A percentile compares a stretch with the other conserved stretches of the same genome.
These are phyloP conservation scores for Balansia obtecta DNA, from an alignment of 2,329 filamentous ascomycete genomes.

Conservation along the genomic window DNA sequence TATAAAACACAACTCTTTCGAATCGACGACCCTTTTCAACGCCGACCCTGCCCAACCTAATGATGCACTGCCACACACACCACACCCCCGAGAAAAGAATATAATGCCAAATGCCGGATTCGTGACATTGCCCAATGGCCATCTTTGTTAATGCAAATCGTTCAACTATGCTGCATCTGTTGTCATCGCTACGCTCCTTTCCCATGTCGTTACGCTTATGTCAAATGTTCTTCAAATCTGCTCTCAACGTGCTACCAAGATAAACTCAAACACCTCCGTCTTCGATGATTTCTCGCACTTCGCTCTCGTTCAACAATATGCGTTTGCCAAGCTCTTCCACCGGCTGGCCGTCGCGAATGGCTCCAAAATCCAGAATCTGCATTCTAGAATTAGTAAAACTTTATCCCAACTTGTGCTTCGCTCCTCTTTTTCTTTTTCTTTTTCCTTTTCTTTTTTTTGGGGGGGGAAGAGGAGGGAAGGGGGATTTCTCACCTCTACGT, in stretches of 20 bases:
- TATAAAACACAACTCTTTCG: not conserved
- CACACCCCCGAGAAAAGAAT: not conserved
- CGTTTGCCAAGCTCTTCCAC: slow-evolving; percentile 66
- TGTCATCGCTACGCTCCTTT: not conserved
- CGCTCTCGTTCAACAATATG: slow-evolving; percentile 50
- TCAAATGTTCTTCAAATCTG: not conserved
- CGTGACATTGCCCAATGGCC: not conserved
- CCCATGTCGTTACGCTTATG: slow-evolving; percentile 3
- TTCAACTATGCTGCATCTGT: not conserved
- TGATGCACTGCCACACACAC: too few relatives aligned
- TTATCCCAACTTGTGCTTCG: not conserved
- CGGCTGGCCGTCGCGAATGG: slow-evolving; percentile 75
- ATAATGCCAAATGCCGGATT: not conserved
- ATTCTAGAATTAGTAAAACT: not conserved
- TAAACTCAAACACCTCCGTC: slow-evolving; percentile 21
- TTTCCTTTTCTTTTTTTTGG: too few relatives aligned
- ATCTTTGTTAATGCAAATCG: not conserved
- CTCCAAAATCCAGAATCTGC: slow-evolving; percentile 94
- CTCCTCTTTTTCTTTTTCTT: not conserved
- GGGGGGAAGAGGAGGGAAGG: too few relatives aligned
- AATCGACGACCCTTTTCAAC: slow-evolving; percentile 1
- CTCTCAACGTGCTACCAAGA: not conserved
- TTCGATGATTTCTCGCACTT: slow-evolving; percentile 38
- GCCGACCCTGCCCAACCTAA: not conserved
- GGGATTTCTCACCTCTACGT: slow-evolving; percentile 92